phyloP scores from a whole-genome alignment of 306 rosid genomes.

The Vigna unguiculata region DNA sequence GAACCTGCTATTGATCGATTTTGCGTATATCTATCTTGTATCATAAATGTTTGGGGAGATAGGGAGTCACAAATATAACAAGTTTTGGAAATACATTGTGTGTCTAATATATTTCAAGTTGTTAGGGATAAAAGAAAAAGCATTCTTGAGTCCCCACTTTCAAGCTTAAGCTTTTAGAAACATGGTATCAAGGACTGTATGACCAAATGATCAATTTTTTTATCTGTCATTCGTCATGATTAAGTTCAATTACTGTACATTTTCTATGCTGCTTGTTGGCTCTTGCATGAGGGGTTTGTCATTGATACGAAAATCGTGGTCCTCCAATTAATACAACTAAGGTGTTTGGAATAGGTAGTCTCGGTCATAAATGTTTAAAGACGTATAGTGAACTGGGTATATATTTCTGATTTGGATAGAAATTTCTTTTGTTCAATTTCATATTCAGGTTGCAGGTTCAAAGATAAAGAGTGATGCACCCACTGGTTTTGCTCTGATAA shows the following conservation, averaged over 20 bases:
- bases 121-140: not conserved
- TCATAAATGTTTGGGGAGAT: conserved; percentile 22
- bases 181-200: conserved; percentile 22
- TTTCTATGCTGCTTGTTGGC: conserved; percentile 1
- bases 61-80: conserved; percentile 10
- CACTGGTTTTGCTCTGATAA: conserved; percentile 87
- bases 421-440: conserved; percentile 31
- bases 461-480: conserved; percentile 64
- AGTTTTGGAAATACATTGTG: conserved; percentile 13
- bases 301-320: conserved; percentile 5
- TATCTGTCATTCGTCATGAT: conserved; percentile 9
- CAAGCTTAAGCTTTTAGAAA: conserved; percentile 34
- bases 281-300: conserved; percentile 18
- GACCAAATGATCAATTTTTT: conserved; percentile 16
- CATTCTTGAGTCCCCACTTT: not conserved
- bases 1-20: conserved; percentile 19
- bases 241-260: conserved; percentile 15
- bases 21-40: not conserved
- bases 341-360: conserved; percentile 17
- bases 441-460: conserved; percentile 76
- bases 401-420: conserved; percentile 12
- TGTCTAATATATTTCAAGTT: conserved; percentile 17
- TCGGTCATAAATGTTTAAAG: conserved; percentile 28
- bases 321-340: conserved; percentile 23
- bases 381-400: conserved; percentile 15